These are phyloP conservation scores for Lepiota venenata DNA, from an alignment of 768 basidiomycete genomes.

Conservation along the genomic window DNA sequence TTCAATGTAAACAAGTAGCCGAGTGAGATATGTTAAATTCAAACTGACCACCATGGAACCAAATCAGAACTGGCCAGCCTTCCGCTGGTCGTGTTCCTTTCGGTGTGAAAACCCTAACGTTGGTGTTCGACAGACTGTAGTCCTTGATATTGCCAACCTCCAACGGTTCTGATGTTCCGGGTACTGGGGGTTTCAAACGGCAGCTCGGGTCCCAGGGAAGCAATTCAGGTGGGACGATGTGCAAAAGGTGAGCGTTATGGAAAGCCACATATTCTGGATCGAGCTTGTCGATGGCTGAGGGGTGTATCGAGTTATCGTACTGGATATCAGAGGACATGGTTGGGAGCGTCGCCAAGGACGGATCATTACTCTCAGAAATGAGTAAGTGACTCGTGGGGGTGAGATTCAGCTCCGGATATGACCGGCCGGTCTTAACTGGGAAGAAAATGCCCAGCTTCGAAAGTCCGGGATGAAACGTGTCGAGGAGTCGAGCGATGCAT, in stretches of 20 bases:
- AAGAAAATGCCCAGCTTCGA: no score
- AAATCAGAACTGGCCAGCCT: constrained; percentile 74
- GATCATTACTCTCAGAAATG: not conserved
- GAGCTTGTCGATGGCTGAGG: constrained; percentile 51
- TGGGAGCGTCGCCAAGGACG: not conserved
- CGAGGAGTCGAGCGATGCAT: no score
- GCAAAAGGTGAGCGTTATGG: constrained; percentile 47
- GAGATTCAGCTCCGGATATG: no score
- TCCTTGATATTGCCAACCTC: constrained; percentile 54
- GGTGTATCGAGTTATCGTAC: constrained; percentile 52
- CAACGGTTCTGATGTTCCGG: constrained; percentile 54
- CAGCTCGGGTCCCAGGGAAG: constrained; percentile 60
- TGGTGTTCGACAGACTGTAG: constrained; percentile 46
- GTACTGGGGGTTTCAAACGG: constrained; percentile 49
- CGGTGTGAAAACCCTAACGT: constrained; percentile 64
- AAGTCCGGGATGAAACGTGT: no score
- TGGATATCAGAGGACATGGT: constrained; percentile 2
- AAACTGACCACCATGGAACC: constrained; percentile 66
- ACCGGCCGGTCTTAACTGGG: no score
- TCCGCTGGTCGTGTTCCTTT: constrained; percentile 41
- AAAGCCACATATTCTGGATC: constrained; percentile 67
- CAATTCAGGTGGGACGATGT: constrained; percentile 49
- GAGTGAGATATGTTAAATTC: not conserved
- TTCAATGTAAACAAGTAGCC: not conserved
- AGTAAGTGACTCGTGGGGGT: no score